Conservation (phyloP, 2,329 filamentous ascomycete genomes). For the Orbilia oligospora region DNA sequence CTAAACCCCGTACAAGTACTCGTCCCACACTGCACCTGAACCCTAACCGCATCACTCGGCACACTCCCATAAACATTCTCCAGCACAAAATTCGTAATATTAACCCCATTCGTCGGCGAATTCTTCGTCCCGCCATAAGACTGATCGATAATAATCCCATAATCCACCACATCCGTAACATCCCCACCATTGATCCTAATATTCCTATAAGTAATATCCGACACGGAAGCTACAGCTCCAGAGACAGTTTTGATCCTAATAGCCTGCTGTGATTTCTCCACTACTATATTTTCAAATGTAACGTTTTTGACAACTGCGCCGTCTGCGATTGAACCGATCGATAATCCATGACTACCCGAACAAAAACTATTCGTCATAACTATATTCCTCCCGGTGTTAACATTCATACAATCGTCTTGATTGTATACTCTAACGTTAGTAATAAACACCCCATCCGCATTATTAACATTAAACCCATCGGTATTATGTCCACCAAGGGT, state of each 20-base stretch:
- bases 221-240: constrained; percentile 71
- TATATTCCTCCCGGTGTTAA: constrained; percentile 69
- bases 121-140: constrained; percentile 68
- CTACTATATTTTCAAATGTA: constrained; percentile 70
- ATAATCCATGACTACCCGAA: constrained; percentile 73
- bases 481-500: constrained; percentile 69
- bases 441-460: constrained; percentile 70
- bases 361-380: constrained; percentile 69
- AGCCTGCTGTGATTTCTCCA: constrained; percentile 72
- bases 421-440: constrained; percentile 71
- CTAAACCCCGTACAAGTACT: constrained; percentile 67
- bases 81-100: constrained; percentile 69
- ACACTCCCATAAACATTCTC: constrained; percentile 68
- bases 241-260: constrained; percentile 74
- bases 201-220: constrained; percentile 71
- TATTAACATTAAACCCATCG: constrained; percentile 72
- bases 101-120: constrained; percentile 69
- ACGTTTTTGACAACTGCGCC: constrained; percentile 73
- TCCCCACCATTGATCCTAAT: constrained; percentile 67
- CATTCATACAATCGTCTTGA: constrained; percentile 74
- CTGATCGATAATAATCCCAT: constrained; percentile 74
- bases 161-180: constrained; percentile 70
- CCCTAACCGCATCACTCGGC: constrained; percentile 64
- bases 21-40: constrained; percentile 68
- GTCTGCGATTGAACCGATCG: constrained; percentile 72